Conservation (phyloP, 2,329 filamentous ascomycete genomes). For the Claviceps quebecensis region DNA sequence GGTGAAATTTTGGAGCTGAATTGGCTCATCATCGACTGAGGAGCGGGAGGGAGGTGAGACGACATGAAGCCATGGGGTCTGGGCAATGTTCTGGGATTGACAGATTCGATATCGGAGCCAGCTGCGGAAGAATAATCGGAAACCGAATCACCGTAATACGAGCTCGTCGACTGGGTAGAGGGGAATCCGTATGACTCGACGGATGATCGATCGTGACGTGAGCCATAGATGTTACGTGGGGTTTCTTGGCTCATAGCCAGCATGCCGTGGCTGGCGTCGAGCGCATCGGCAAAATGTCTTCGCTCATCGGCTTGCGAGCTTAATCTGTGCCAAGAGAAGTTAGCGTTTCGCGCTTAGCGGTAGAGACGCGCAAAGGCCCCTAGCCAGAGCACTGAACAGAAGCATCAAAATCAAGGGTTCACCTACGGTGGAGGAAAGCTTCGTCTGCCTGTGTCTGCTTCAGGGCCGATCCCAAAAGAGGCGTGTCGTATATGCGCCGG, state of each 20-base stretch:
- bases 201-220: slow-evolving; percentile 52
- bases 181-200: slow-evolving; percentile 87
- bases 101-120: slow-evolving; percentile 71
- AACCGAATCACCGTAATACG: slow-evolving; percentile 75
- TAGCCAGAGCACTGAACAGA: neutral
- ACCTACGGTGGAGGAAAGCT: slow-evolving; percentile 71
- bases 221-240: slow-evolving; percentile 76
- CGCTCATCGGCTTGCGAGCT: slow-evolving; percentile 39
- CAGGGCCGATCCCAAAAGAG: slow-evolving; percentile 41
- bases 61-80: slow-evolving; percentile 52
- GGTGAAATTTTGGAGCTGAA: slow-evolving; percentile 95
- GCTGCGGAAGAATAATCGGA: slow-evolving; percentile 80
- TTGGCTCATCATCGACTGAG: slow-evolving; percentile 96
- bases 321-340: slow-evolving; percentile 17
- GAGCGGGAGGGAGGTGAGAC: slow-evolving; percentile 60
- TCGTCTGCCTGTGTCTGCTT: slow-evolving; percentile 46
- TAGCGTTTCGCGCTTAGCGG: neutral
- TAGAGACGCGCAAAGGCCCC: too few species aligned
- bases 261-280: slow-evolving; percentile 91
- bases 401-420: slow-evolving; percentile 5
- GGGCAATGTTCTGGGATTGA: slow-evolving; percentile 70
- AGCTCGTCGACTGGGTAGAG: slow-evolving; percentile 64
- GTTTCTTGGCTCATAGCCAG: slow-evolving; percentile 92
- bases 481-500: slow-evolving; percentile 45
- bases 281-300: slow-evolving; percentile 70